phyloP scores from a whole-genome alignment of 129 eudicot species.

The Deinandra increscens region DNA sequence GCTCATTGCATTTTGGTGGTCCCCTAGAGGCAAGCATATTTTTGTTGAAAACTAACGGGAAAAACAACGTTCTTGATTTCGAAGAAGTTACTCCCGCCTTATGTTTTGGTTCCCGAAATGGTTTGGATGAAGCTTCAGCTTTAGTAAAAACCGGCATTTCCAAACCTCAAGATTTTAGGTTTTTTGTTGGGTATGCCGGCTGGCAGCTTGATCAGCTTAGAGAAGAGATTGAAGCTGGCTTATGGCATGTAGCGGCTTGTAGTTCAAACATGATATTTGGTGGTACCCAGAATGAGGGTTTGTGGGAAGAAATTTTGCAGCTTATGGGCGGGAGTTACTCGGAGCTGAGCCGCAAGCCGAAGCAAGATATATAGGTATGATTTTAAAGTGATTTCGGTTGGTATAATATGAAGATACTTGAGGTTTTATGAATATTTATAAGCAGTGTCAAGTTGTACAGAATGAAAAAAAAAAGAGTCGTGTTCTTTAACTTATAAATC shows the following conservation, averaged over 20 bases:
- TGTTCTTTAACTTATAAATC: constrained; percentile 24
- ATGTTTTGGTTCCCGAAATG: constrained; percentile 67
- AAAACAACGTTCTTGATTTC: constrained; percentile 42
- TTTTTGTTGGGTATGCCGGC: constrained; percentile 89
- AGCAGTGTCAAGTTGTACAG: constrained; percentile 39
- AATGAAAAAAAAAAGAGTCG: constrained; percentile 27
- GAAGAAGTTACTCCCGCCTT: constrained; percentile 74
- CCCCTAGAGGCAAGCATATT: constrained; percentile 89
- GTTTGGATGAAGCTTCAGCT: constrained; percentile 71
- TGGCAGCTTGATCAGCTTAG: constrained; percentile 86
- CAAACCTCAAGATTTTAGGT: constrained; percentile 70
- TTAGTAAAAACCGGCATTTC: constrained; percentile 68
- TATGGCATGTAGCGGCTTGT: constrained; percentile 92
- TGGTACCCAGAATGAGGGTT: constrained; percentile 44
- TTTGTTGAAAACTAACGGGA: constrained; percentile 44
- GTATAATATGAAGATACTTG: constrained; percentile 25
- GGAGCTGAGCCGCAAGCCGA: constrained; percentile 97
- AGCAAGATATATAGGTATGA: constrained; percentile 59
- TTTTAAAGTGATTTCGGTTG: constrained; percentile 12
- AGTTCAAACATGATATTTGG: constrained; percentile 63
- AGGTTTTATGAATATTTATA: constrained; percentile 8
- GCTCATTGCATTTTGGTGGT: constrained; percentile 85
- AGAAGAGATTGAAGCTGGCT: constrained; percentile 67
- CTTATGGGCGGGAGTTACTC: constrained; percentile 95
- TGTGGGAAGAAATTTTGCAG: constrained; percentile 95